These are phyloP conservation scores for Saturnispora mendoncae DNA, from an alignment of 805 yeast species.

Conservation along the genomic window DNA sequence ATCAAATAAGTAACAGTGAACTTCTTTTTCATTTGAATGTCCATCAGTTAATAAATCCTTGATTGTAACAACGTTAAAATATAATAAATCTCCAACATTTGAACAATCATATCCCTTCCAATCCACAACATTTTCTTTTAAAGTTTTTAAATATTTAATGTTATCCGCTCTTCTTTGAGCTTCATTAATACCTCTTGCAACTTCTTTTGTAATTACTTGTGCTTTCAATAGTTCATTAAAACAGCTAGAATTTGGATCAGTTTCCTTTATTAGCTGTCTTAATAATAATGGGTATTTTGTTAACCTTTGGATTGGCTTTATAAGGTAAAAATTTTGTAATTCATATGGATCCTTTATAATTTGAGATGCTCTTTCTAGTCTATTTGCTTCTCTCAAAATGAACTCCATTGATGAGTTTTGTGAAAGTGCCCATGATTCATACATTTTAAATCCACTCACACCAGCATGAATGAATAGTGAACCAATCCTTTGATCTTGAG, in stretches of 20 bases:
- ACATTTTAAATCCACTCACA: slow-evolving; percentile 67
- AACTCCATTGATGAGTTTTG: slow-evolving; percentile 82
- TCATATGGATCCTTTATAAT: slow-evolving; percentile 81
- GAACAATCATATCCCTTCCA: slow-evolving; percentile 85
- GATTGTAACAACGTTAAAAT: slow-evolving; percentile 62
- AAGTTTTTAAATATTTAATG: slow-evolving; percentile 55
- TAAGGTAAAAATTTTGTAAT: slow-evolving; percentile 75
- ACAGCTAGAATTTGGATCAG: slow-evolving; percentile 43
- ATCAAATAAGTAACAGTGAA: slow-evolving; percentile 84
- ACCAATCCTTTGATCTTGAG: slow-evolving; percentile 76
- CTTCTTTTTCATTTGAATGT: slow-evolving; percentile 70
- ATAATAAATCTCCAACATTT: slow-evolving; percentile 78
- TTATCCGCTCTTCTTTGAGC: slow-evolving; percentile 90
- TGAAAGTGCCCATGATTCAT: slow-evolving; percentile 91
- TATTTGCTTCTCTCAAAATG: slow-evolving; percentile 53
- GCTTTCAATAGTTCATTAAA: slow-evolving; percentile 67
- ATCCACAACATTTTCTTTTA: slow-evolving; percentile 68
- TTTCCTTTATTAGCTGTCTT: slow-evolving; percentile 60
- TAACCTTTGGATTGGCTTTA: slow-evolving; percentile 94
- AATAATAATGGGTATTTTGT: slow-evolving; percentile 87
- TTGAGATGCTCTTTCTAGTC: slow-evolving; percentile 44
- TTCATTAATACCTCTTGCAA: slow-evolving; percentile 84
- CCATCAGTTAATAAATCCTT: slow-evolving; percentile 45
- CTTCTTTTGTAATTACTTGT: slow-evolving; percentile 64
- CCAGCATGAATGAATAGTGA: slow-evolving; percentile 81